Evolutionary conservation across 495 filamentous ascomycete genomes (phyloP), one percentile per base, ranked within the genome.

Genomic region (Penicillium crystallinum): DNA sequence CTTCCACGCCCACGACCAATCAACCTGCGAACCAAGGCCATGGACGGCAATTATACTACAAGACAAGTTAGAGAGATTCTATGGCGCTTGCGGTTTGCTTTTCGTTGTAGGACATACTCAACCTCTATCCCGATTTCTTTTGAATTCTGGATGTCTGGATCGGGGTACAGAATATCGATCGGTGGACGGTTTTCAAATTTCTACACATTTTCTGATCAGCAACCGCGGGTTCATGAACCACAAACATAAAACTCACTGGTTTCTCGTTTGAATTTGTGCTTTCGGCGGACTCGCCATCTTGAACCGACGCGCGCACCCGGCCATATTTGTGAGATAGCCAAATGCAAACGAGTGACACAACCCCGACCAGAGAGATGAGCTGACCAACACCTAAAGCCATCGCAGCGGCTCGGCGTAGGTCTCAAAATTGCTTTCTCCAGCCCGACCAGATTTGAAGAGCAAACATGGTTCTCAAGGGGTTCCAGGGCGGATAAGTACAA

Each of bases 1-100:
- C 19, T 46, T 46, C 44, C 44, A 46, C 12, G 44, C 35, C 44
- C 44, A 46, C 25, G 44, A 46, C 44, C 44, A 46, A 35, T 46
- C 44, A 14, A 33, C 44, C 18, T 46, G 30, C 6, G 44, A 46
- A 11, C 44, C 44, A 35, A 46, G 44, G 18, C 44, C 44, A 33
- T 46, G 44, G 6, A 46, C 44, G 15, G 44, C 44, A 8, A 46
- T 30, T 22, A 46, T 46, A 9, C 44, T 46, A 8, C 17, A 1
- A 2, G 10, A 8, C n/a, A 1, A 2, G 33, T 46, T 15, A 46
- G 30, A 6, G 19, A 9, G 12, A 23, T 23, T 23, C 12, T 35
- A 4, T 5, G 1, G 23, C 0, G 1, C n/a, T n/a, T n/a, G n/a
- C n/a, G n/a, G n/a, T n/a, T 33, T 33, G 10, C 23, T 1, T 4